Evolutionary conservation across 129 eudicot genomes (phyloP).

Genomic region (Artemisia argyi): DNA sequence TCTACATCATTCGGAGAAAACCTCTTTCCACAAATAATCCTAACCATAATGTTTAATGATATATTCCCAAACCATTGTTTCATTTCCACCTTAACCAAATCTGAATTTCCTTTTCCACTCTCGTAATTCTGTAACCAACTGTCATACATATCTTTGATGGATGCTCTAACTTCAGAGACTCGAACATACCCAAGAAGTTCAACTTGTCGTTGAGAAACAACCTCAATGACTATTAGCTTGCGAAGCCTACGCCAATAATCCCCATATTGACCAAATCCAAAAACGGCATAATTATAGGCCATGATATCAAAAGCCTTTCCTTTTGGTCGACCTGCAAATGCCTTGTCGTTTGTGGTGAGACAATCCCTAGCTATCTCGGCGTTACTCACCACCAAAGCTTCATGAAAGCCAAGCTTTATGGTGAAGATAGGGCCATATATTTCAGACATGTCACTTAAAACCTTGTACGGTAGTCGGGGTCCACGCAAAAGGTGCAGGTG

Average conservation of each 20-base stretch:
- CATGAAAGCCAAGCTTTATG: constrained; percentile 13
- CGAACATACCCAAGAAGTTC: constrained; percentile 17
- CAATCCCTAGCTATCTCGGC: constrained; percentile 25
- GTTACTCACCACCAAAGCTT: constrained; percentile 24
- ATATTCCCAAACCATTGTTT: constrained; percentile 21
- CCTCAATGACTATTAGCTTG: constrained; percentile 16
- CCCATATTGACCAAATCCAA: constrained; percentile 27
- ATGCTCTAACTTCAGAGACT: constrained; percentile 27
- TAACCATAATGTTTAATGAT: neutral
- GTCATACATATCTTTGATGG: constrained; percentile 10
- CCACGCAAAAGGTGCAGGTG: constrained; percentile 26
- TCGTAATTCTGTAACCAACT: constrained; percentile 19
- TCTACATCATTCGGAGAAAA: constrained; percentile 6
- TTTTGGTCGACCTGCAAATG: constrained; percentile 23
- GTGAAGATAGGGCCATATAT: neutral
- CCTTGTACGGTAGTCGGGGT: constrained; percentile 12
- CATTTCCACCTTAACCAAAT: constrained; percentile 32
- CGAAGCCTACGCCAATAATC: constrained; percentile 30
- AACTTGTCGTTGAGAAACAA: constrained; percentile 16
- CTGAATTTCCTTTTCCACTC: neutral
- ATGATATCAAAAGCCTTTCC: constrained; percentile 14
- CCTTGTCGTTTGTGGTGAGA: constrained; percentile 21
- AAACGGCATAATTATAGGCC: constrained; percentile 29
- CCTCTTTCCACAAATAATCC: constrained; percentile 22
- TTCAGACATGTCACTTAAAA: constrained; percentile 24